phyloP scores from a whole-genome alignment of 768 basidiomycete species.

The Sutorius australiensis region DNA sequence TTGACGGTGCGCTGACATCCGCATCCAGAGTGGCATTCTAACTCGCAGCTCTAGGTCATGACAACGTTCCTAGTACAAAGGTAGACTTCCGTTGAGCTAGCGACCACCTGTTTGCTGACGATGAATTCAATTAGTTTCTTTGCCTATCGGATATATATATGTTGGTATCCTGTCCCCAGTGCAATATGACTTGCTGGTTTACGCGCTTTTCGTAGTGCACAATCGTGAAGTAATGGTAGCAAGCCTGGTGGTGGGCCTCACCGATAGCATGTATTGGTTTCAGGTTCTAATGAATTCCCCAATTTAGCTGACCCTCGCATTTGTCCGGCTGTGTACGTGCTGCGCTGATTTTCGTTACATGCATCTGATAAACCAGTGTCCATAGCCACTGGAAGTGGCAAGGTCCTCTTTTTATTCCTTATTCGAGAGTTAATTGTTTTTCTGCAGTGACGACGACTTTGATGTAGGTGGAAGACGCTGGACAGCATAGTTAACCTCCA shows the following conservation, averaged over 20 bases:
- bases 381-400: slow-evolving; percentile 20
- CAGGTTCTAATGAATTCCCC: background rate
- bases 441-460: slow-evolving; percentile 16
- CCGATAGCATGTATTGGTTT: background rate
- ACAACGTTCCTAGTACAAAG: slow-evolving; percentile 25
- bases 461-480: slow-evolving; percentile 11
- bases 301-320: slow-evolving; percentile 14
- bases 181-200: background rate
- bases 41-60: slow-evolving; percentile 14
- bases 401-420: background rate
- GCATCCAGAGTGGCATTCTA: background rate
- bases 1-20: slow-evolving; percentile 14
- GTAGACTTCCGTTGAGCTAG: background rate
- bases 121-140: slow-evolving; percentile 17
- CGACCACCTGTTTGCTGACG: background rate
- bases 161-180: slow-evolving; percentile 4
- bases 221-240: slow-evolving; percentile 12
- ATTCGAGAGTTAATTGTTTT: background rate
- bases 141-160: slow-evolving; percentile 22
- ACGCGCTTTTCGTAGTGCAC: slow-evolving; percentile 10
- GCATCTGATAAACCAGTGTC: background rate
- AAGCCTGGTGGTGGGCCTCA: slow-evolving; percentile 13
- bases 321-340: slow-evolving; percentile 19
- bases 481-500: background rate
- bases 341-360: too few relatives aligned